phyloP scores from a whole-genome alignment of 805 yeast genomes.

The Wickerhamomyces subpelliculosus region DNA sequence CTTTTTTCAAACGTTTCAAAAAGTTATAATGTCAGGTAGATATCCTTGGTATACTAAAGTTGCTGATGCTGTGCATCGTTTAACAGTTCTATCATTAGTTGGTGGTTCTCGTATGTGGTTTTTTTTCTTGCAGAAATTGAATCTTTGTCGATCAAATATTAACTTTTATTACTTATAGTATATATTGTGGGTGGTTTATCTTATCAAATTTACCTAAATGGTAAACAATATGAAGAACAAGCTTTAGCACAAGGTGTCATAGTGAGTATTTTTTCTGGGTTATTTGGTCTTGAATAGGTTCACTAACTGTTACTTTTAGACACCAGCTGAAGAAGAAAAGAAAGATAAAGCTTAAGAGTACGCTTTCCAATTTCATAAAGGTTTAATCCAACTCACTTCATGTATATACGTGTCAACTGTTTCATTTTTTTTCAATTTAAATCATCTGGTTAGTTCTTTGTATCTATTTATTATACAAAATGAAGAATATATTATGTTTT shows the following conservation, averaged over 20 bases:
- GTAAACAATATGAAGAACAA: conserved; percentile 42
- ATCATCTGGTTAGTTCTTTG: too few species aligned
- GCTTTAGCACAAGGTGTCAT: conserved; percentile 1
- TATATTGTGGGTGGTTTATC: conserved; percentile 47
- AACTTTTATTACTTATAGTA: conserved; percentile 9
- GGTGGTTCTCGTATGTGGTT: conserved; percentile 38
- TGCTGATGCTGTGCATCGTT: conserved; percentile 66
- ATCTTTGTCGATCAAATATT: too few species aligned
- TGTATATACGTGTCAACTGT: too few species aligned
- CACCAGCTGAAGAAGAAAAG: not conserved
- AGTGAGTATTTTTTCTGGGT: not conserved
- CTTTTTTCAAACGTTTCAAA: too few species aligned
- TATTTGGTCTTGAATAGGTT: not conserved
- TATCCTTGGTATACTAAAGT: conserved; percentile 74
- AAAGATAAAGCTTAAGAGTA: too few species aligned
- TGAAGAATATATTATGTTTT: too few species aligned
- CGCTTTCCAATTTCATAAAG: too few species aligned
- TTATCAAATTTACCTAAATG: conserved; percentile 45
- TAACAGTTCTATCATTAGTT: conserved; percentile 59
- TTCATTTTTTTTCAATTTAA: too few species aligned
- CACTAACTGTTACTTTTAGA: not conserved
- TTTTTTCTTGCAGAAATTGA: too few species aligned
- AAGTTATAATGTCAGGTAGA: conserved; percentile 31
- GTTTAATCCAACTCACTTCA: too few species aligned
- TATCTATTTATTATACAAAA: too few species aligned